Evolutionary conservation across 352 stramenopile species (phyloP).

Genomic region (Elongisporangium prolatum): DNA sequence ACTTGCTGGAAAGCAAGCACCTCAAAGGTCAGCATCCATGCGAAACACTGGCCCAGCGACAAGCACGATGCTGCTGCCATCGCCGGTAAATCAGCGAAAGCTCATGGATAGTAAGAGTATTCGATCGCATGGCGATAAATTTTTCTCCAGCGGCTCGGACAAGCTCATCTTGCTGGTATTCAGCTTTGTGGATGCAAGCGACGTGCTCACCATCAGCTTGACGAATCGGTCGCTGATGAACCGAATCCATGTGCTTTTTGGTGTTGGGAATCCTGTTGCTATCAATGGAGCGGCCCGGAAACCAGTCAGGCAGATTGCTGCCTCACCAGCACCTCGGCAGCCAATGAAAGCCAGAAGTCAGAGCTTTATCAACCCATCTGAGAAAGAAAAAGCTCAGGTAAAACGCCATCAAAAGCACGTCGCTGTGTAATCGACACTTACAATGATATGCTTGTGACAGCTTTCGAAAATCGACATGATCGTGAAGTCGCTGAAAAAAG

Average conservation of each 20-base stretch:
- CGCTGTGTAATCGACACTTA: neutral
- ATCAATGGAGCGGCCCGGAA: constrained; percentile 13
- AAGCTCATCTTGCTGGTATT: constrained; percentile 66
- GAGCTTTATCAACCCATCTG: constrained; percentile 25
- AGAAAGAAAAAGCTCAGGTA: constrained; percentile 35
- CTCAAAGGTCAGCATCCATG: constrained; percentile 7
- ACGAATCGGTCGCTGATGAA: constrained; percentile 43
- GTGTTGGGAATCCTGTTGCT: constrained; percentile 29
- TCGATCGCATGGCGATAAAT: constrained; percentile 8
- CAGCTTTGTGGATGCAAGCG: constrained; percentile 61
- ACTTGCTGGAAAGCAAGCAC: constrained; percentile 1
- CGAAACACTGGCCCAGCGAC: neutral
- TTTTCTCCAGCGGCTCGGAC: constrained; percentile 35
- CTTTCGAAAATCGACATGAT: constrained; percentile 73
- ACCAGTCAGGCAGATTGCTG: constrained; percentile 8
- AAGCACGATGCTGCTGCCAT: neutral
- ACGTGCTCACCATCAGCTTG: constrained; percentile 65
- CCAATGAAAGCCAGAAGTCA: constrained; percentile 23
- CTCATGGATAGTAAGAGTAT: neutral
- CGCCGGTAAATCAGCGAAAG: neutral
- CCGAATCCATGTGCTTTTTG: constrained; percentile 65
- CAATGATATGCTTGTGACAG: constrained; percentile 14
- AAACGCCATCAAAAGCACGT: too few species aligned
- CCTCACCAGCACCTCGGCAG: constrained; percentile 14
- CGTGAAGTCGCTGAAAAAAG: constrained; percentile 74